Conservation (phyloP, 1,284 basidiomycete genomes). For the Hypsizygus ulmarius region DNA sequence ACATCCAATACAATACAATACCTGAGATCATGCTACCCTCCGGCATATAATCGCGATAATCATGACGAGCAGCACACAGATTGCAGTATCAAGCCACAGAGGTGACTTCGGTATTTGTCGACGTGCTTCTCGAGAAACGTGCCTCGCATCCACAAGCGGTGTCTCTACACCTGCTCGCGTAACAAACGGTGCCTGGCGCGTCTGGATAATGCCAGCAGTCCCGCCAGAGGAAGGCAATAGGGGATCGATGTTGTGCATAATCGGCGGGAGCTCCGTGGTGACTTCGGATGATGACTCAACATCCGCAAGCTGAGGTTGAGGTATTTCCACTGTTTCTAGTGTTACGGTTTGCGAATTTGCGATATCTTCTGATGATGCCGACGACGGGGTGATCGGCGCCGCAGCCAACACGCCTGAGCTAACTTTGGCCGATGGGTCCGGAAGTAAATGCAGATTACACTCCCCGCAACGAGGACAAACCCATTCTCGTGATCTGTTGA, state of each 20-base stretch:
- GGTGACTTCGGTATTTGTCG: conserved; percentile 16
- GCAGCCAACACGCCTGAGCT: background rate
- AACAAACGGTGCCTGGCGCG: conserved; percentile 13
- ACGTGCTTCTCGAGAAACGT: background rate
- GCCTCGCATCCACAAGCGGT: conserved; percentile 1
- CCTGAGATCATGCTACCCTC: conserved; percentile 35
- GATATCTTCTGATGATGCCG: background rate
- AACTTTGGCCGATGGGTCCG: conserved; percentile 47
- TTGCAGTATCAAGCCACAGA: conserved; percentile 54
- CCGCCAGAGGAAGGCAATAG: conserved; percentile 6
- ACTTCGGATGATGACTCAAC: background rate
- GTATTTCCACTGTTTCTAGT: conserved; percentile 1
- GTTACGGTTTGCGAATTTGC: background rate
- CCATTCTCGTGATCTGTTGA: conserved; percentile 76
- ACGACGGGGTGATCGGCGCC: background rate
- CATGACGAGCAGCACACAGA: conserved; percentile 64
- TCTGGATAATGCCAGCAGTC: conserved; percentile 1
- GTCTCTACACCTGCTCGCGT: conserved; percentile 15
- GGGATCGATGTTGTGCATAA: conserved; percentile 16
- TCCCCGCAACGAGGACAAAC: conserved; percentile 73
- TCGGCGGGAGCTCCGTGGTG: conserved; percentile 8
- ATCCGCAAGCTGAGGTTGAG: background rate
- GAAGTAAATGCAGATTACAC: conserved; percentile 67
- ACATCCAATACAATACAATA: conserved; percentile 8
- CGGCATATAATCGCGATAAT: conserved; percentile 61